Evolutionary conservation across 2,329 filamentous ascomycete genomes (phyloP), one percentile per base, ranked within the genome.

Genomic region (Sporothrix mexicana): DNA sequence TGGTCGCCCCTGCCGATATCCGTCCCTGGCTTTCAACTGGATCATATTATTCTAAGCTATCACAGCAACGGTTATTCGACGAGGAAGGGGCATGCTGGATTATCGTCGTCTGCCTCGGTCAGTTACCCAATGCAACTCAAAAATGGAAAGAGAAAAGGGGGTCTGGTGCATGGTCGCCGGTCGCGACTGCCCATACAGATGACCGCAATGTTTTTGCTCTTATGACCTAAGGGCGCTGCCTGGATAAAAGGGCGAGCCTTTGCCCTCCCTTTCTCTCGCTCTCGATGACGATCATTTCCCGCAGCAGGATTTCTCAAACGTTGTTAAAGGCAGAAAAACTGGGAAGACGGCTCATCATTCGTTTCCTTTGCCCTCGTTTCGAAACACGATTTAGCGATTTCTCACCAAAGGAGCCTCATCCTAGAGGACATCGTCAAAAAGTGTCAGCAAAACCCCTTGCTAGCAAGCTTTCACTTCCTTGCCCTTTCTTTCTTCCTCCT

Each of bases 241-340:
- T 45, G 68, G 41, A 70, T 70, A 70, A 70, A 70, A 30, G 36
- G 68, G 55, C 17, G 20, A 49, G 20, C 25, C 47, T 25, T 15
- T 9, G 30, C 66, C 66, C 17, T 68, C 30, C 17, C 47, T 25
- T 41, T 59, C 45, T 45, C 23, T 53, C 51, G 41, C 15, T 59
- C 15, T 36, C 55, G 10, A 30, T 62, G 45, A 49, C 30, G 41
- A 36, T 61, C 68, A 3, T 49, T 47, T 70, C 41, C 20, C 55
- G 41, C 53, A 51, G 55, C 53, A 41, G 47, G 47, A 20, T 41
- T 66, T 68, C 36, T 10, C 45, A 67, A 23, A 17, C 45, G 13
- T 68, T 55, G 20, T 13, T 15, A 53, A 36, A 61, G 15, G 8
- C 30, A 23, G 30, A 4, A 49, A 49, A 55, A 47, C 68, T 70